Conservation (phyloP, 163 green algal genomes). For the Volvox carteri region DNA sequence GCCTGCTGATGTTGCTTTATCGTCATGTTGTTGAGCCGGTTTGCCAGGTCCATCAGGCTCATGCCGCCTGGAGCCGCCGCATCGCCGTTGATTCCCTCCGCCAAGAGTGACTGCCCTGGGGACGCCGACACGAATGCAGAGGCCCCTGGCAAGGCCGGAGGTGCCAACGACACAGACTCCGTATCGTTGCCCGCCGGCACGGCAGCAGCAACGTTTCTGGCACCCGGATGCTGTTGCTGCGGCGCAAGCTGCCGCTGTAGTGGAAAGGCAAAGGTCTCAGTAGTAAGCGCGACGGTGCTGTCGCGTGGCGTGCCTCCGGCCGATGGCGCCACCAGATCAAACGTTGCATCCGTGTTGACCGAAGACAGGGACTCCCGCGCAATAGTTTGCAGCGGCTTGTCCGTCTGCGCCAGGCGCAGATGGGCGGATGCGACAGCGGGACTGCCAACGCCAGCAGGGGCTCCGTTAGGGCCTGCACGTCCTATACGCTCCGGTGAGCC, state of each 20-base stretch:
- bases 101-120: neutral
- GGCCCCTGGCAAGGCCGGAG: neutral
- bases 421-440: too few species aligned
- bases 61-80: neutral
- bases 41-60: slow-evolving; percentile 47
- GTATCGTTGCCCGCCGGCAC: too few species aligned
- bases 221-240: neutral
- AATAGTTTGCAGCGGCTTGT: neutral
- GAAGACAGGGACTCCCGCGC: slow-evolving; percentile 31
- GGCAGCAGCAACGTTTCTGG: too few species aligned
- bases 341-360: slow-evolving; percentile 25
- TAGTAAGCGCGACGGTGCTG: neutral
- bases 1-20: slow-evolving; percentile 51
- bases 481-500: too few species aligned
- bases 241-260: neutral
- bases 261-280: slow-evolving; percentile 6
- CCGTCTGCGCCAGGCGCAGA: too few species aligned
- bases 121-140: too few species aligned
- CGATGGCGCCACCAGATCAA: slow-evolving; percentile 4
- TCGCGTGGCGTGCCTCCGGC: slow-evolving; percentile 10
- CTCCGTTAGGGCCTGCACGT: too few species aligned
- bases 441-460: too few species aligned
- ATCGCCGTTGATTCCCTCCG: neutral
- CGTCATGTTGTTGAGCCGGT: slow-evolving; percentile 53
- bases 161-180: too few species aligned